Evolutionary conservation across 164 flowering plant genomes (phyloP).

Genomic region (Liriodendron chinense): DNA sequence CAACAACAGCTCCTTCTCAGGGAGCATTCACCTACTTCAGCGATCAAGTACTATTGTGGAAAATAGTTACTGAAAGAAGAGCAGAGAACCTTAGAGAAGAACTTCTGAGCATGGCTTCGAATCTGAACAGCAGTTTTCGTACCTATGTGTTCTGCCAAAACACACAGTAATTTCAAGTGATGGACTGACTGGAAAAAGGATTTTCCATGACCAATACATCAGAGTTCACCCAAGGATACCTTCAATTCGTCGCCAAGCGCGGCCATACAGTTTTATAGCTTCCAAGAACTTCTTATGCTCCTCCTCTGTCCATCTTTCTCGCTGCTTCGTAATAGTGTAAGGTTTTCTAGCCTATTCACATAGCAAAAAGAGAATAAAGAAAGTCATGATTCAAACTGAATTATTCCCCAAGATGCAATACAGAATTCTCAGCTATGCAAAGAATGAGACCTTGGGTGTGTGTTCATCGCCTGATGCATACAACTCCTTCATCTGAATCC

Average conservation of each 20-base stretch:
- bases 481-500: conserved; percentile 21
- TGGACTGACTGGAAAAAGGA: not conserved
- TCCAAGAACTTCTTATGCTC: conserved; percentile 64
- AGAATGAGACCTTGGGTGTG: conserved; percentile 41
- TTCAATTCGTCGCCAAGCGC: conserved; percentile 67
- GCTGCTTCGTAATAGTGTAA: conserved; percentile 61
- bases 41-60: conserved; percentile 9
- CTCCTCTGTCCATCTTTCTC: too few species aligned
- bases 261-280: conserved; percentile 57
- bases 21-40: conserved; percentile 20
- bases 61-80: conserved; percentile 16
- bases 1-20: not conserved
- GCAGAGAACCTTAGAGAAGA: conserved; percentile 73
- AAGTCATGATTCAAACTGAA: not conserved
- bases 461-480: conserved; percentile 29
- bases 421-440: not conserved
- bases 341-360: conserved; percentile 52
- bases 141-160: conserved; percentile 68
- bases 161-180: conserved; percentile 7
- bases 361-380: not conserved
- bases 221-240: conserved; percentile 23
- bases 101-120: conserved; percentile 94
- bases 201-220: too few species aligned
- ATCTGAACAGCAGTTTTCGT: conserved; percentile 91
- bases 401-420: not conserved